Base-by-base conservation (phyloP, 2,329 filamentous ascomycete genomes). In the Diaporthe sp. region DNA sequence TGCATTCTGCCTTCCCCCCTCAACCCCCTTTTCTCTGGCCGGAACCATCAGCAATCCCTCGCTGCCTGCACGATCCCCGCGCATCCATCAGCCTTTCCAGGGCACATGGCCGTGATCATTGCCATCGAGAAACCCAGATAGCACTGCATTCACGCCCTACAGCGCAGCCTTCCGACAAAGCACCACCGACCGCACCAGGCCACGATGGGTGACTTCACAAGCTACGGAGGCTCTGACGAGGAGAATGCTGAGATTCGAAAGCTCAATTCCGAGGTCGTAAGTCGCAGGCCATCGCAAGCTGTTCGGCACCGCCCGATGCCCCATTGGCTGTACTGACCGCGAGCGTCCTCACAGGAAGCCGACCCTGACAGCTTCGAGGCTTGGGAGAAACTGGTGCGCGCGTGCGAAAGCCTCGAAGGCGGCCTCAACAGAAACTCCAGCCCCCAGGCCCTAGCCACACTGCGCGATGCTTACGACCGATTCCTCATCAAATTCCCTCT, bases 401-500 rank as follows among this genome's bases (percentile, higher is more conserved):
- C 93, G 66, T 94, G 93, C 78, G 95, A 98, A 83, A 88, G 89
- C 68, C 92, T 98, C 77, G 97, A 99, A 81, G 96, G 96, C 75
- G 97, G 96, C 73, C 90, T 99, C 76, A 98, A 97, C 82, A 94
- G 97, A 79, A 99, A 99, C 85, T 98, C 97, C 55, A 98, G 94
- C 82, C 96, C 97, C 0, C 94, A 97, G 81, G 94, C 97, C 37
- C 95, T 99, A 79, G 92, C 95, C 27, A 93, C 95, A 15, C 93
- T 95, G 72, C 93, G 97, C 84, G 92, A 94, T 83, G 91, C 94
- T 76, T 98, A 97, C 86, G 96, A 99, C 83, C 92, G 94, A 63
- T 97, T 99, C 81, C 92, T 99, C 30, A 91, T 94, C 75, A 98
- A 98, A 81, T 99, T 98, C 78, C 97, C 97, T 3, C 89, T 98